Evolutionary conservation across 2,329 filamentous ascomycete genomes (phyloP).

Genomic region (Alternaria triticimaculans): DNA sequence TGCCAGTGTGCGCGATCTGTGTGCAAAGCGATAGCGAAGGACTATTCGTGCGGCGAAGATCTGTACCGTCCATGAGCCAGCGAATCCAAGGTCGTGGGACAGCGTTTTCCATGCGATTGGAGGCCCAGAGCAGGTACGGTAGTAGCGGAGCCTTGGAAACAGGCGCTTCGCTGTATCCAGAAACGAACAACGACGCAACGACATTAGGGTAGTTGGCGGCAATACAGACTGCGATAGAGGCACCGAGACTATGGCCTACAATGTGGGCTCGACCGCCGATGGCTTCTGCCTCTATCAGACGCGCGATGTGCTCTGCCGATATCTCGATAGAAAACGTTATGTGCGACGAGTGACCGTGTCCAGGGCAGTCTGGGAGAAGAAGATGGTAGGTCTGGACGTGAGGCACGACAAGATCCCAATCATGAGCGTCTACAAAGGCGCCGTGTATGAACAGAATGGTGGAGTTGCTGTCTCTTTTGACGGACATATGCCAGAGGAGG

Average conservation of each 20-base stretch:
- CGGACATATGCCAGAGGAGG: neutral
- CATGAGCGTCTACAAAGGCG: neutral
- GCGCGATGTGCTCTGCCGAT: neutral
- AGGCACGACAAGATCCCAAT: neutral
- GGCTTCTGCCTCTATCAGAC: neutral
- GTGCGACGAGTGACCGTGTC: neutral
- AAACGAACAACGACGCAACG: neutral
- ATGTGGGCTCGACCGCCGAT: neutral
- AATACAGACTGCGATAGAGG: neutral
- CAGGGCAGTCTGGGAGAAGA: neutral
- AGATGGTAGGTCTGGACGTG: neutral
- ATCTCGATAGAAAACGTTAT: neutral
- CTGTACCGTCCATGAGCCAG: neutral
- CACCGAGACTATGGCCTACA: neutral
- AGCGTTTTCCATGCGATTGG: neutral
- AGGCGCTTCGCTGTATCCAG: neutral
- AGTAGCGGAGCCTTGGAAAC: neutral
- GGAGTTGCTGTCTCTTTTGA: neutral
- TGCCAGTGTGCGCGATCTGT: neutral
- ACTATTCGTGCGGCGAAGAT: neutral
- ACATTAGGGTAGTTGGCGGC: neutral
- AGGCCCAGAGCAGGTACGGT: neutral
- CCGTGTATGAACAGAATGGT: neutral
- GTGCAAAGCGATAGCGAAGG: neutral
- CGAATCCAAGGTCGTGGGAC: neutral